Evolutionary conservation across 352 stramenopile species (phyloP), one percentile per base, ranked within the genome.

Genomic region (Phytophthora hybrid): DNA sequence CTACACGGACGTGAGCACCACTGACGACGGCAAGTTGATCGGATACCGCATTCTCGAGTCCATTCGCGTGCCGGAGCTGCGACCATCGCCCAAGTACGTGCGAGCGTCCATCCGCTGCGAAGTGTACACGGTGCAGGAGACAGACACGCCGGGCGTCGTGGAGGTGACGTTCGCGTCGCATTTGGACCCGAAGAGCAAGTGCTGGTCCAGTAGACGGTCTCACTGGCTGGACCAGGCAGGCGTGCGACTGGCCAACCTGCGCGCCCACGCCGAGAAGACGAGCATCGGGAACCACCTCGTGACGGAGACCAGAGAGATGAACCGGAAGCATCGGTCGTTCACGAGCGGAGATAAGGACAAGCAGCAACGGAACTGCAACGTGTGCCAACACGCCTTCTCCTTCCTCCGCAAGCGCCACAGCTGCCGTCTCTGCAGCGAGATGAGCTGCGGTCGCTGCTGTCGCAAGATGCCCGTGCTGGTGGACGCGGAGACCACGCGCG

Each of bases 101-200:
- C 86, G 89, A 18, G 89, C 80, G 7, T 94, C 89, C 7, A 83
- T 96, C 37, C 87, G 89, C 16, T 94, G 89, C 65, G 89, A 96
- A 47, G 87, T 93, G 44, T 96, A 94, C 68, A 80, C 88, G 10
- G 89, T 96, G 21, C 86, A 82, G 19, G 89, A 96, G 64, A 93
- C 85, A 3, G 69, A 82, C 21, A 81, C 78, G 4, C 74, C 85
- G 1, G 87, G 87, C 46, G 86, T 96, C 31, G 89, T 96, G n/a
- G 84, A 94, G 56, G 83, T 96, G 65, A 94, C 85, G 29, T 96
- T 93, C 59, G 89, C 89, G 26, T 92, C 86, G 29, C 89, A 96
- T 61, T 51, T 96, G 16, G 89, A 96, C 72, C 87, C 87, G 5
- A 94, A 94, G 75, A 93, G 81, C 74, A 93, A 92, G 63, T 87